phyloP scores from a whole-genome alignment of 2,329 filamentous ascomycete genomes.

The Ambrosiella beaveri region DNA sequence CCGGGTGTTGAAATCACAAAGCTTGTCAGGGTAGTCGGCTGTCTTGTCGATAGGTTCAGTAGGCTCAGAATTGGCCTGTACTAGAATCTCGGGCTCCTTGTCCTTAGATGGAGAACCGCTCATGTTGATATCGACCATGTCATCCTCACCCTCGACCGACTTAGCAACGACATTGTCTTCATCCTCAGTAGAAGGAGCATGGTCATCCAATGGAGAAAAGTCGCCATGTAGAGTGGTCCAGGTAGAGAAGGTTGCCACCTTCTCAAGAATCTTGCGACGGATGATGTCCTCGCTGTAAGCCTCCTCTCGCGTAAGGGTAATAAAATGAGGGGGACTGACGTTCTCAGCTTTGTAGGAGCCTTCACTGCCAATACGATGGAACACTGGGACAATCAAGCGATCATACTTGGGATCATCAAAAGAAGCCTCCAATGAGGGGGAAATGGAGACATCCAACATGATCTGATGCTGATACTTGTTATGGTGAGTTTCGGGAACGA shows the following conservation, averaged over 20 bases:
- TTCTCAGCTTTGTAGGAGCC: constrained; percentile 14
- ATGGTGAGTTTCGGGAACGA: constrained; percentile 31
- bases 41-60: constrained; percentile 3
- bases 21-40: constrained; percentile 16
- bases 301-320: constrained; percentile 60
- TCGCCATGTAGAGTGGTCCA: constrained; percentile 42
- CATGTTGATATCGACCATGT: constrained; percentile 72
- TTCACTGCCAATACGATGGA: constrained; percentile 36
- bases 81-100: constrained; percentile 19
- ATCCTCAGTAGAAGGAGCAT: background rate
- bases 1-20: constrained; percentile 31
- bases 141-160: constrained; percentile 77
- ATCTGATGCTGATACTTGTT: constrained; percentile 30
- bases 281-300: constrained; percentile 50
- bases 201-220: constrained; percentile 19
- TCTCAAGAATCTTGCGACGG: constrained; percentile 61
- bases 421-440: constrained; percentile 29
- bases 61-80: constrained; percentile 10
- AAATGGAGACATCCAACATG: constrained; percentile 31
- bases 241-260: constrained; percentile 60
- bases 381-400: constrained; percentile 50
- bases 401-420: constrained; percentile 48
- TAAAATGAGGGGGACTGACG: constrained; percentile 44
- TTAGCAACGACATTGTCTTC: constrained; percentile 56
- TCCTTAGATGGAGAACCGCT: constrained; percentile 31